Evolutionary conservation across 208 protist species (phyloP).

Genomic region (Spongospora subterranea): DNA sequence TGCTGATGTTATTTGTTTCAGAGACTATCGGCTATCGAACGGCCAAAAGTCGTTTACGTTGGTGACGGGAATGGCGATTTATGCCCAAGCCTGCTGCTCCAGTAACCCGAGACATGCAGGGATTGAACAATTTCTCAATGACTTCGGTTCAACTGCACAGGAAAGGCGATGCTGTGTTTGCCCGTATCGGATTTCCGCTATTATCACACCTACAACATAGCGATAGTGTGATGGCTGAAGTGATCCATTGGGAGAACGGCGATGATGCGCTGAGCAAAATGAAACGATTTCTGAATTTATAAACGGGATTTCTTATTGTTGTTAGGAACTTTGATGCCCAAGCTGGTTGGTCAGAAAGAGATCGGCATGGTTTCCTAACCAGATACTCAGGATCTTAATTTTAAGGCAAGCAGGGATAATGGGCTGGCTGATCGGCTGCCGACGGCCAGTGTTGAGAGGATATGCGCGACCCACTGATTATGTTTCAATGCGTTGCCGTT

Average conservation of each 20-base stretch:
- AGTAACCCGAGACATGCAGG: background rate
- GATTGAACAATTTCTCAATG: background rate
- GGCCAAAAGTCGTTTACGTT: background rate
- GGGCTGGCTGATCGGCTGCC: too few species aligned
- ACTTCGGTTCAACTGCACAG: background rate
- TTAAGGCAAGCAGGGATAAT: too few species aligned
- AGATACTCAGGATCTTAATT: too few species aligned
- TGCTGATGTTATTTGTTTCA: background rate
- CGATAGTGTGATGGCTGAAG: background rate
- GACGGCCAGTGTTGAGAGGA: too few species aligned
- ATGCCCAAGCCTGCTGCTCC: background rate
- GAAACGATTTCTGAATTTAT: background rate
- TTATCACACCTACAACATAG: background rate
- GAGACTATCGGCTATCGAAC: background rate
- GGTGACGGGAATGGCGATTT: background rate
- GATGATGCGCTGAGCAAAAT: background rate
- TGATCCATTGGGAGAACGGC: background rate
- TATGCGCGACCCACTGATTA: too few species aligned
- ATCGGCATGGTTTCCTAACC: too few species aligned
- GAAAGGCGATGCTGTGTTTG: background rate
- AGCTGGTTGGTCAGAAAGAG: too few species aligned
- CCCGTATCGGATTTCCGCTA: background rate
- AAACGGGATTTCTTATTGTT: too few species aligned
- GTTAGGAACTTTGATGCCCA: too few species aligned
- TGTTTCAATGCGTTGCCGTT: too few species aligned